Percentiles rank a stretch among this genome's conserved stretches.
phyloP scores from a whole-genome alignment of 169 alveolate genomes.

The Cryptosporidium sp. region DNA sequence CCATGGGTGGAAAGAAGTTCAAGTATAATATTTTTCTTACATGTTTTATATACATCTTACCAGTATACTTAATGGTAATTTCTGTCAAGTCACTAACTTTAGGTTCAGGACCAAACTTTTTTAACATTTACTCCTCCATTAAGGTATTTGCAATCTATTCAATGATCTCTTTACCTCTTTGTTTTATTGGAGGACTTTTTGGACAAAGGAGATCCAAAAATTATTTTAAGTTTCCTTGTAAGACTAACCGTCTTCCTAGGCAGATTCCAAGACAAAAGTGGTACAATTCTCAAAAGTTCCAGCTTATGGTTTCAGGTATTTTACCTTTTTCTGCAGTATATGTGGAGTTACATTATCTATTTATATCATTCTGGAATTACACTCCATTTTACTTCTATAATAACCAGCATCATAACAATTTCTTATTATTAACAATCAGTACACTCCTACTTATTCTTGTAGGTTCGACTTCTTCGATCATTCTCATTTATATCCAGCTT shows the following conservation, averaged over 20 bases:
- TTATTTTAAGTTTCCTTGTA: conserved; percentile 59
- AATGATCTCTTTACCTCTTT: conserved; percentile 52
- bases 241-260: conserved; percentile 69
- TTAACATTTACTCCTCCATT: conserved; percentile 33
- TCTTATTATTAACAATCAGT: conserved; percentile 40
- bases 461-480: conserved; percentile 59
- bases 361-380: conserved; percentile 61
- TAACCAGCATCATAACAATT: conserved; percentile 45
- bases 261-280: conserved; percentile 73
- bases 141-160: conserved; percentile 34
- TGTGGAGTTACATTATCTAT: conserved; percentile 50
- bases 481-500: conserved; percentile 54
- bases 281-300: conserved; percentile 65
- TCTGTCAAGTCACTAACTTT: conserved; percentile 45
- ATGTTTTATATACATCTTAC: conserved; percentile 44
- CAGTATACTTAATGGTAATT: conserved; percentile 36
- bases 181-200: conserved; percentile 65
- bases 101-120: conserved; percentile 8
- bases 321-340: conserved; percentile 72
- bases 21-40: conserved; percentile 51
- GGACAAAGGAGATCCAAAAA: conserved; percentile 47
- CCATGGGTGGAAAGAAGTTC: conserved; percentile 71
- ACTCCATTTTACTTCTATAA: conserved; percentile 68
- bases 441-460: conserved; percentile 49
- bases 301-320: conserved; percentile 55